Percentiles rank a stretch among this genome's conserved stretches.
Conservation (phyloP, 176 grass and related monocot species). For the Typha latifolia region DNA sequence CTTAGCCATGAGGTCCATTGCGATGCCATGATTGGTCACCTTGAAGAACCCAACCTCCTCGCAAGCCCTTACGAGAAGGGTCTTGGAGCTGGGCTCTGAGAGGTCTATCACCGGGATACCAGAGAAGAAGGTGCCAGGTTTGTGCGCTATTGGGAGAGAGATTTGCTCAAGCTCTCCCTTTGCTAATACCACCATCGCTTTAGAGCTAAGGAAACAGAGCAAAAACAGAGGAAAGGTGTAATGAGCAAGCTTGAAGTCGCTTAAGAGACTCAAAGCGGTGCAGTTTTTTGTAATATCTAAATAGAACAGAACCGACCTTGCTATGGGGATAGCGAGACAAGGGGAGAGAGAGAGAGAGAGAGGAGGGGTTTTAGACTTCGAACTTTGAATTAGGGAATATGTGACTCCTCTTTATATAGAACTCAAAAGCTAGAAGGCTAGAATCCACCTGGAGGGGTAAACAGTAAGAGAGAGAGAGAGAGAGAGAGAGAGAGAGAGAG, state of each 20-base stretch:
- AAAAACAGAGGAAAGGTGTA: background rate
- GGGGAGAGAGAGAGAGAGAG: background rate
- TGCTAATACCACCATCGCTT: slow-evolving; percentile 51
- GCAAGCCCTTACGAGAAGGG: slow-evolving; percentile 50
- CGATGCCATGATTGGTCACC: slow-evolving; percentile 70
- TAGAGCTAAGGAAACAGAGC: slow-evolving; percentile 12
- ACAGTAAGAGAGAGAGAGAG: background rate
- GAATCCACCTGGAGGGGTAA: too few relatives aligned
- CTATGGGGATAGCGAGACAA: background rate
- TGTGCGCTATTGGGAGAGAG: slow-evolving; percentile 23
- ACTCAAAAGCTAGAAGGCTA: too few relatives aligned
- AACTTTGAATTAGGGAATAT: too few relatives aligned
- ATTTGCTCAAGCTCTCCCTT: slow-evolving; percentile 62
- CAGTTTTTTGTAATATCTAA: background rate
- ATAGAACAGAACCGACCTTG: background rate
- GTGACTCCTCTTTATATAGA: too few relatives aligned
- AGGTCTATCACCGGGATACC: slow-evolving; percentile 49
- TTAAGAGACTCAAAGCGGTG: background rate
- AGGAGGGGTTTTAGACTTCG: too few relatives aligned
- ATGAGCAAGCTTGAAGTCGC: background rate
- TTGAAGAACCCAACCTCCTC: slow-evolving; percentile 75
- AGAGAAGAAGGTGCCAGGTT: slow-evolving; percentile 22
- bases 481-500: background rate
- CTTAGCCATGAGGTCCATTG: slow-evolving; percentile 37
- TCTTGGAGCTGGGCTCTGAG: slow-evolving; percentile 22